A percentile compares a stretch with the other conserved stretches of the same genome.
These are phyloP conservation scores for Aspergillus funiculosus DNA, from an alignment of 495 filamentous ascomycete genomes.

Conservation along the genomic window DNA sequence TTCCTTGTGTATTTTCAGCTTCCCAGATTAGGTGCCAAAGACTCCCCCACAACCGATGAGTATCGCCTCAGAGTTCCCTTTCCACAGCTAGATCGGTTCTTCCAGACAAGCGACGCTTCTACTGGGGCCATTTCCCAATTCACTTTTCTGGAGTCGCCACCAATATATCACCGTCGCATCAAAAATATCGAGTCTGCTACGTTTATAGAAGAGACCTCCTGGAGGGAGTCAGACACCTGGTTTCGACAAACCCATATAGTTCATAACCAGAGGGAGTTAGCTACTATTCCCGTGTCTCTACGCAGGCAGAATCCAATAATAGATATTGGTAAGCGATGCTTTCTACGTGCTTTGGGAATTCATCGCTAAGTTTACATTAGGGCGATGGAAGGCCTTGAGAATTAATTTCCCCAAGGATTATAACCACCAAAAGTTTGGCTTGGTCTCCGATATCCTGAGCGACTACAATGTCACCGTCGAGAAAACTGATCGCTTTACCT, in stretches of 20 bases:
- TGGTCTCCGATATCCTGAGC: slow-evolving; percentile 49
- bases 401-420: slow-evolving; percentile 26
- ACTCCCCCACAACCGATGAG: slow-evolving; percentile 9
- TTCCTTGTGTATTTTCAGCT: slow-evolving; percentile 29
- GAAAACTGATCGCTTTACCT: slow-evolving; percentile 22
- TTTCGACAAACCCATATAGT: slow-evolving; percentile 67
- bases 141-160: slow-evolving; percentile 58
- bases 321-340: slow-evolving; percentile 63
- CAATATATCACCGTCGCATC: slow-evolving; percentile 56
- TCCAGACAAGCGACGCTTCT: slow-evolving; percentile 33
- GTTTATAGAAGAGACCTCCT: slow-evolving; percentile 41
- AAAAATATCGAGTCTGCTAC: slow-evolving; percentile 31
- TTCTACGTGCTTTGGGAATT: neutral
- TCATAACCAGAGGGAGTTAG: slow-evolving; percentile 32
- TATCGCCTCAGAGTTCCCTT: slow-evolving; percentile 61
- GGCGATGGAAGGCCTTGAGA: slow-evolving; percentile 39
- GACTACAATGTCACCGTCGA: slow-evolving; percentile 67
- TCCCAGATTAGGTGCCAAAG: slow-evolving; percentile 6
- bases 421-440: slow-evolving; percentile 31
- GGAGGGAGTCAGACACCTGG: slow-evolving; percentile 69
- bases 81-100: slow-evolving; percentile 51
- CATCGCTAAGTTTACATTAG: slow-evolving; percentile 12
- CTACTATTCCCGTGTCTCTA: slow-evolving; percentile 47
- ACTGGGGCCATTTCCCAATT: slow-evolving; percentile 43
- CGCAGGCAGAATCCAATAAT: slow-evolving; percentile 54